Evolutionary conservation across 331 rosid genomes (phyloP), one percentile per base, ranked within the genome.

Genomic region (Prunus yedoensis): DNA sequence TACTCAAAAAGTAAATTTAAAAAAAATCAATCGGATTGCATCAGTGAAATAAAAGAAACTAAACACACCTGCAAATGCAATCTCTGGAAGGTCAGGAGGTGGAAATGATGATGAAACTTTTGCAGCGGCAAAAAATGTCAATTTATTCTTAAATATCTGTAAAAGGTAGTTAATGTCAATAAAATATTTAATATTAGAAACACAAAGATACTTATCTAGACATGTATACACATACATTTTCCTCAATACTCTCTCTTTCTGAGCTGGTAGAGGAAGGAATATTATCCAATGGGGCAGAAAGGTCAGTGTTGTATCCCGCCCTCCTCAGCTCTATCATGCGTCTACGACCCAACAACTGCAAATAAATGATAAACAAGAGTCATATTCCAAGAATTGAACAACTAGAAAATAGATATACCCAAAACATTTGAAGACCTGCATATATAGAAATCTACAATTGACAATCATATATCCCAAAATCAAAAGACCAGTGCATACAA

Each of bases 101-200:
- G 96, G 96, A 89, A 94, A 91, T 79, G 99, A 94, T 17, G 95
- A 94, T 23, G 97, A 90, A 69, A 79, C 89, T 80, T 91, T 91
- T 10, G 97, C 99, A 61, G 99, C 95, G 50, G 99, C 99, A 74
- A 91, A 91, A 86, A 91, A 94, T 10, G 88, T 88, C 85, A 94
- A 78, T 77, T 85, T 90, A 79, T 89, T 94, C 84, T 90, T 81
- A 75, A 91, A 94, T 73, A 82, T 65, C 99, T 94, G 91, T 65
- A 18, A 68, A 79, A 54, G 41, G n/a, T 49, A 81, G 62, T 69
- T 51, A 76, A 68, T 66, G 79, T 46, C 59, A 50, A 60, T 25
- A 17, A 51, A 28, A 70, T 17, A 17, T n/a, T 8, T 17, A 65
- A 60, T 3, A 72, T 12, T 28, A 59, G 45, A 23, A 32, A 73